A percentile compares a stretch with the other conserved stretches of the same genome.
phyloP scores from a whole-genome alignment of 1,284 basidiomycete genomes.

The Sparassis latifolia region DNA sequence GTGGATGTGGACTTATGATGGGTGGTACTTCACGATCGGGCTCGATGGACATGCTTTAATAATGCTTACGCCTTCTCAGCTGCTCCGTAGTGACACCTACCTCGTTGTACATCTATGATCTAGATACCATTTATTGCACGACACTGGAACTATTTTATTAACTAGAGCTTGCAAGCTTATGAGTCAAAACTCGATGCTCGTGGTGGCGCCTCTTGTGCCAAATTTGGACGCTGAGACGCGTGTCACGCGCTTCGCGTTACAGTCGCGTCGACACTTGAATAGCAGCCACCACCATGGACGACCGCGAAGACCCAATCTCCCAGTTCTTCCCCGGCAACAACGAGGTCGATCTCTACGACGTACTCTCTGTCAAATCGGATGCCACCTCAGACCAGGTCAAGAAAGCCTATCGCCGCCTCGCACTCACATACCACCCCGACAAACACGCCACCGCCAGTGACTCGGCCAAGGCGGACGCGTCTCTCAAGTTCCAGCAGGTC shows the following conservation, averaged over 20 bases:
- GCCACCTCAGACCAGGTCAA: conserved; percentile 66
- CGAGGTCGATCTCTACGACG: conserved; percentile 67
- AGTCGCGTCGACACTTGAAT: conserved; percentile 1
- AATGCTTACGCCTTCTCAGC: too few relatives aligned
- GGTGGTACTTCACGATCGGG: too few relatives aligned
- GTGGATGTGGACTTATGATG: too few relatives aligned
- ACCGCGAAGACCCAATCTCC: conserved; percentile 62
- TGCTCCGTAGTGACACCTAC: too few relatives aligned
- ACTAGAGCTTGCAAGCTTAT: too few relatives aligned
- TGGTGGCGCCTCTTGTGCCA: too few relatives aligned
- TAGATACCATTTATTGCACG: too few relatives aligned
- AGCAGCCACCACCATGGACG: conserved; percentile 35
- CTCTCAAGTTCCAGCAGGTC: conserved; percentile 79
- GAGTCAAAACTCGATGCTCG: too few relatives aligned
- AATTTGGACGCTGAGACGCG: too few relatives aligned
- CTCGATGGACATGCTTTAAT: too few relatives aligned
- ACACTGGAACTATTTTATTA: too few relatives aligned
- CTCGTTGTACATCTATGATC: too few relatives aligned
- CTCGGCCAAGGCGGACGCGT: conserved; percentile 57
- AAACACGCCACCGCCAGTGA: conserved; percentile 67
- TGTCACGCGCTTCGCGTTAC: conserved; percentile 14
- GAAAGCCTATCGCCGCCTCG: conserved; percentile 80
- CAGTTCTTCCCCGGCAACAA: conserved; percentile 75
- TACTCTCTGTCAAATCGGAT: conserved; percentile 50
- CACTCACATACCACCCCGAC: conserved; percentile 83